These are phyloP conservation scores for Fusarium sororula DNA, from an alignment of 2,329 filamentous ascomycete genomes.

Conservation along the genomic window DNA sequence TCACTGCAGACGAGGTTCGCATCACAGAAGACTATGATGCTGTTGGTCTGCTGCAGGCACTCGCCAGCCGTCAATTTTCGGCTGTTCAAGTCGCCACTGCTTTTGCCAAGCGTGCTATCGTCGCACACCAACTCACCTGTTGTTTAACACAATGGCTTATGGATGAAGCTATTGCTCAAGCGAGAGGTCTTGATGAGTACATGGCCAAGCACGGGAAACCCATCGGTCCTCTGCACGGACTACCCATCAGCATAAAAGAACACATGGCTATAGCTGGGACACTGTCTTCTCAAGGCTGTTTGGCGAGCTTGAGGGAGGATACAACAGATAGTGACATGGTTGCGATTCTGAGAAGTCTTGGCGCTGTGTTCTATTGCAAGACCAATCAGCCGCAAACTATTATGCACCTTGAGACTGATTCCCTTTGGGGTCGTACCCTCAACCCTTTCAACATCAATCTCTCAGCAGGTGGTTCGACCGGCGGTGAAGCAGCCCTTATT, in stretches of 20 bases:
- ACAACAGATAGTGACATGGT: slow-evolving; percentile 50
- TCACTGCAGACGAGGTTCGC: neutral
- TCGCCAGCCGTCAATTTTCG: neutral
- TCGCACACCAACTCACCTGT: slow-evolving; percentile 26
- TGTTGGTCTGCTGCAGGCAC: neutral
- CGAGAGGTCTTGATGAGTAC: slow-evolving; percentile 14
- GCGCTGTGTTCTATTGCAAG: slow-evolving; percentile 72
- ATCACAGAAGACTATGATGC: neutral
- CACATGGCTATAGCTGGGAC: slow-evolving; percentile 20
- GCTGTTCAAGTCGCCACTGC: slow-evolving; percentile 2
- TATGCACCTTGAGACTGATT: slow-evolving; percentile 62
- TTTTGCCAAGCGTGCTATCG: slow-evolving; percentile 17
- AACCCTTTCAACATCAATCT: slow-evolving; percentile 67
- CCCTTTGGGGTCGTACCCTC: slow-evolving; percentile 66
- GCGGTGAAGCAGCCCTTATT: slow-evolving; percentile 56
- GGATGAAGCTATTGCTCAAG: slow-evolving; percentile 14
- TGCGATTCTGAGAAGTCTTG: slow-evolving; percentile 64
- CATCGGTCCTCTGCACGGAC: slow-evolving; percentile 24
- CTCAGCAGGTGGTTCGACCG: slow-evolving; percentile 68
- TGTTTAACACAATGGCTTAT: slow-evolving; percentile 24
- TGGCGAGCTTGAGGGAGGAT: slow-evolving; percentile 7
- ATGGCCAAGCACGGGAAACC: slow-evolving; percentile 7
- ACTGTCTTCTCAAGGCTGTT: neutral
- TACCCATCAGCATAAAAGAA: slow-evolving; percentile 28
- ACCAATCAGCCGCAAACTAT: slow-evolving; percentile 67